Percentiles rank a stretch among this genome's conserved stretches.
phyloP scores from a whole-genome alignment of 1,284 basidiomycete species.

The Sporisorium sorghi region DNA sequence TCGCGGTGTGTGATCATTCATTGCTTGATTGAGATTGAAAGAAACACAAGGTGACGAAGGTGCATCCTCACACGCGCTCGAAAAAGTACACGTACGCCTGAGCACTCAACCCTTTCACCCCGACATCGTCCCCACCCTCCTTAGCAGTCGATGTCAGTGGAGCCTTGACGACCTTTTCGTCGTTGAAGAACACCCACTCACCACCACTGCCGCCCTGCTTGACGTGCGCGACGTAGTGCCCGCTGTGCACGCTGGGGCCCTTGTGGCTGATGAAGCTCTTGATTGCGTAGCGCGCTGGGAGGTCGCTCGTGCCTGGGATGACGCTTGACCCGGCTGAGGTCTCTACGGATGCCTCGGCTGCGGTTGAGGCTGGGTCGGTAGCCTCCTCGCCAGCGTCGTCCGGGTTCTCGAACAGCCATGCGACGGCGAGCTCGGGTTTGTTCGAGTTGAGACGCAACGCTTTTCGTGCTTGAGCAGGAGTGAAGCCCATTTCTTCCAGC shows the following conservation, averaged over 20 bases:
- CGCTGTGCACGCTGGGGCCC: conserved; percentile 78
- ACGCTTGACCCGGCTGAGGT: conserved; percentile 10
- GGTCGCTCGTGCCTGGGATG: conserved; percentile 61
- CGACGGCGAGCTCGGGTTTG: conserved; percentile 85
- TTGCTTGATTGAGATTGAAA: background rate
- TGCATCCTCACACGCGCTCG: conserved; percentile 21
- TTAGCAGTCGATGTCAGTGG: conserved; percentile 25
- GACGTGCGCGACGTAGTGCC: conserved; percentile 91
- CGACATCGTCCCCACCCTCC: conserved; percentile 32
- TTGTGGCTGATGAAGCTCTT: conserved; percentile 98
- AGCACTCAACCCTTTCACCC: conserved; percentile 40
- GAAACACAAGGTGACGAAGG: background rate
- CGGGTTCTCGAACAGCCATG: conserved; percentile 96
- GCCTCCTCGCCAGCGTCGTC: conserved; percentile 82
- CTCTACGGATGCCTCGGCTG: conserved; percentile 10
- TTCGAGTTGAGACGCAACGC: conserved; percentile 86
- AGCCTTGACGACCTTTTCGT: conserved; percentile 54
- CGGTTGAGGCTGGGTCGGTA: conserved; percentile 33
- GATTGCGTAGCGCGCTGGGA: conserved; percentile 83
- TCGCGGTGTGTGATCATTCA: background rate
- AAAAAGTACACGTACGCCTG: conserved; percentile 63
- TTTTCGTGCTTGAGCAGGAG: conserved; percentile 83
- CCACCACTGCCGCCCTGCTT: conserved; percentile 67
- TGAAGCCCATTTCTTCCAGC: conserved; percentile 94
- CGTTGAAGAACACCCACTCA: conserved; percentile 61